Evolutionary conservation across 768 basidiomycete species (phyloP), one percentile per base, ranked within the genome.

Genomic region (Suillus subluteus): DNA sequence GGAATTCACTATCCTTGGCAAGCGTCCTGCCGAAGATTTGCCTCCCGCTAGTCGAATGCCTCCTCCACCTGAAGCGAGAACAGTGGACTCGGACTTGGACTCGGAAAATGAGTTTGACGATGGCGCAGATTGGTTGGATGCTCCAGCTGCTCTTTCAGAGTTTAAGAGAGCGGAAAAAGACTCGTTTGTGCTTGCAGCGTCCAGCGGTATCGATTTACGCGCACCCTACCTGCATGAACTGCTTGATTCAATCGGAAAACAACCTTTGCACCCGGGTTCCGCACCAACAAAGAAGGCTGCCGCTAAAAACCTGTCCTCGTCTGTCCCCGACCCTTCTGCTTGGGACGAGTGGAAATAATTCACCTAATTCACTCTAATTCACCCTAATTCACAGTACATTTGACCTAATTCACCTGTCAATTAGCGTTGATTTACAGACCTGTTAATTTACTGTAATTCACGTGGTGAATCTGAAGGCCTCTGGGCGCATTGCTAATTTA

Each of bases 71-170:
- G 30, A 32, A 37, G 26, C 26, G 12, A 38, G 40, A 11, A 21
- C 44, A 38, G 26, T 37, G 26, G 46, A 35, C 38, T 26, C 15
- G 16, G 12, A 32, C 48, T 63, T 12, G 38, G 50, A 48, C n/a
- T 23, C 48, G 12, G 48, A 48, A 48, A 11, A 46, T 46, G 21
- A 48, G 48, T 50, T 66, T n/a, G 59, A 62, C 16, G 23, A 66
- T 66, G 65, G 65, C 43, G 44, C 43, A 12, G 21, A 41, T 61
- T 66, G 65, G 65, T 48, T 62, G 21, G 18, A 55, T 55, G 41
- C 18, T 16, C 38, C 41, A 4, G 52, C 65, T 35, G 32, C n/a
- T 21, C 23, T 12, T 16, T 38, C 44, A 11, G 41, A 41, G n/a
- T 40, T 35, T 8, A 30, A 13, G 21, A n/a, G 5, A 18, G 48